Percentiles rank a stretch among this genome's conserved stretches.
Evolutionary conservation across 306 rosid species (phyloP).

Genomic region (Lablab purpureus): DNA sequence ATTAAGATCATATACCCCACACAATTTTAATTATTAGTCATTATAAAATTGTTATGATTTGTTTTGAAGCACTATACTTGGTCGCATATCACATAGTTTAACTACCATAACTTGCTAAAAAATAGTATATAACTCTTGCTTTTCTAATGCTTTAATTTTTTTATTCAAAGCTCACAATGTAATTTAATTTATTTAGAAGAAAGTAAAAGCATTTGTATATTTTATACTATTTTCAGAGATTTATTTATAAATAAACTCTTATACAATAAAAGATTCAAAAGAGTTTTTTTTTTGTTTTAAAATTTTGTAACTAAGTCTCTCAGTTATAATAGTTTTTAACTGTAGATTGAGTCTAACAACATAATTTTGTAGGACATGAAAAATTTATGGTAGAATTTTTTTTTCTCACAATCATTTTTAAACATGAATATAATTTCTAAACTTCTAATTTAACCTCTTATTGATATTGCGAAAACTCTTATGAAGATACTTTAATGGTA

Average conservation of each 20-base stretch:
- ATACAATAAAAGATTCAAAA: not conserved
- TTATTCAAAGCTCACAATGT: not conserved
- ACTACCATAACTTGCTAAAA: slow-evolving; percentile 1
- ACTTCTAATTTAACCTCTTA: no score
- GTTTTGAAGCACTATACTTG: slow-evolving; percentile 3
- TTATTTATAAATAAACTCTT: not conserved
- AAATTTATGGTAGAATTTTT: no score
- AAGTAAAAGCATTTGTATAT: not conserved
- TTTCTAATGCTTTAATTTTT: not conserved
- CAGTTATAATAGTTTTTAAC: no score
- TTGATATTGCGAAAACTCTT: no score
- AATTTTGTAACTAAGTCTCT: not conserved
- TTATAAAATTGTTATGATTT: not conserved
- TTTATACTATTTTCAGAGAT: not conserved
- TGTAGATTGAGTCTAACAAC: not conserved
- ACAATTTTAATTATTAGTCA: slow-evolving; percentile 16
- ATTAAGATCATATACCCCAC: not conserved
- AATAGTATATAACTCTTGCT: not conserved
- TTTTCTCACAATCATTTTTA: no score
- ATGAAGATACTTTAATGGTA: no score
- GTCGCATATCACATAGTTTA: slow-evolving; percentile 38
- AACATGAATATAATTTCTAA: no score
- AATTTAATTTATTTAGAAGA: not conserved
- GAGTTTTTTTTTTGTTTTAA: not conserved
- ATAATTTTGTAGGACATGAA: not conserved